Percentiles rank a stretch among this genome's conserved stretches.
phyloP scores from a whole-genome alignment of 257 asterid genomes.

The Apocynum venetum region DNA sequence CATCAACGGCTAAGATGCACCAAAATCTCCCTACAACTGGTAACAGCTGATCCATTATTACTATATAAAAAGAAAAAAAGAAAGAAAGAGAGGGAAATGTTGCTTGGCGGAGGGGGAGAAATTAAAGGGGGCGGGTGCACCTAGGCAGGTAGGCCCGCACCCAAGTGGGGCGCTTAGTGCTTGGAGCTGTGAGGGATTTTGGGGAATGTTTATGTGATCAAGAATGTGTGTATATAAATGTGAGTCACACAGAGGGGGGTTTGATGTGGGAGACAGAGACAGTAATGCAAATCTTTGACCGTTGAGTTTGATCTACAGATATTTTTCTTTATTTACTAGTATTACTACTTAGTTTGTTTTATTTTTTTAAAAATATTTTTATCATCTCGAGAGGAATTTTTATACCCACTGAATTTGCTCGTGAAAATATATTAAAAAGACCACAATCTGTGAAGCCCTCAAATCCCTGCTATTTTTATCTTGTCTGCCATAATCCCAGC shows the following conservation, averaged over 20 bases:
- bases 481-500: constrained; percentile 12
- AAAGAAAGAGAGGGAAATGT: neutral
- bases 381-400: constrained; percentile 2
- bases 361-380: constrained; percentile 1
- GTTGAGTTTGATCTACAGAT: constrained; percentile 27
- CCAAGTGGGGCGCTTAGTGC: constrained; percentile 54
- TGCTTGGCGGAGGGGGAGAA: constrained; percentile 23
- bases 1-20: constrained; percentile 20
- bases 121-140: constrained; percentile 26
- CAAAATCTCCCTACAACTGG: no score
- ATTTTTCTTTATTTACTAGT: constrained; percentile 4
- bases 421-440: neutral
- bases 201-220: constrained; percentile 36
- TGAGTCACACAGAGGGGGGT: neutral
- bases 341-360: neutral
- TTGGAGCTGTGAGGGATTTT: constrained; percentile 30
- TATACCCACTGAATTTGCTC: constrained; percentile 10
- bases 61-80: neutral
- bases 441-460: neutral
- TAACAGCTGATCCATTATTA: no score
- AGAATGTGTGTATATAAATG: constrained; percentile 21
- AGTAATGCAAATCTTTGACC: constrained; percentile 56
- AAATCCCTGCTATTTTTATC: constrained; percentile 6
- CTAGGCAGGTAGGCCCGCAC: constrained; percentile 33
- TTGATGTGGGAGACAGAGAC: constrained; percentile 54